A percentile compares a stretch with the other conserved stretches of the same genome.
phyloP scores from a whole-genome alignment of 768 basidiomycete genomes.

The Macrolepiota dolichaula region DNA sequence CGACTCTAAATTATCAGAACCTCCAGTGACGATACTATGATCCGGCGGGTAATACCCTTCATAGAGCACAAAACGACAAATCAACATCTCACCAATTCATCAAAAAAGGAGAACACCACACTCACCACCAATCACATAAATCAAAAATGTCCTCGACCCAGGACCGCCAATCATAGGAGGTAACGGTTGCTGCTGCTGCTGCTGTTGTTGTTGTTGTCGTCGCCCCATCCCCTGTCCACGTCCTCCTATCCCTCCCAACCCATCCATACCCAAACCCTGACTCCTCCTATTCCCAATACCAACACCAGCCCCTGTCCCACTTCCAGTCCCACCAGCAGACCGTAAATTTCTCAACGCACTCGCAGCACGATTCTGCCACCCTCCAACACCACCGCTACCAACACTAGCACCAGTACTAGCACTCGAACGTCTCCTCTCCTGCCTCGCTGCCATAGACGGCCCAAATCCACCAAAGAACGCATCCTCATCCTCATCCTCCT shows the following conservation, averaged over 20 bases:
- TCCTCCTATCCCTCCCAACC: constrained; percentile 16
- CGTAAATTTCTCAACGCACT: constrained; percentile 57
- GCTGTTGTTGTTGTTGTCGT: constrained; percentile 9
- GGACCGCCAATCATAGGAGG: constrained; percentile 16
- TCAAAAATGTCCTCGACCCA: constrained; percentile 75
- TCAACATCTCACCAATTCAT: not conserved
- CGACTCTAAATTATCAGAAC: constrained; percentile 65
- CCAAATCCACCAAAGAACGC: constrained; percentile 6
- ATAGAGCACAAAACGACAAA: constrained; percentile 9
- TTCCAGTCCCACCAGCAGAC: constrained; percentile 21
- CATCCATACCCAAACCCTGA: not conserved
- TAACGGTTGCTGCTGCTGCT: constrained; percentile 14
- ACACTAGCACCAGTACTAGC: too few species aligned
- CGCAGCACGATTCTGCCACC: constrained; percentile 64
- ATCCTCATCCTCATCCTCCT: constrained; percentile 9
- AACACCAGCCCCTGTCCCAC: constrained; percentile 15
- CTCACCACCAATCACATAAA: constrained; percentile 84
- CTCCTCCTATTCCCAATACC: constrained; percentile 5
- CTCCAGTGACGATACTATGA: constrained; percentile 84
- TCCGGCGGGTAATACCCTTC: constrained; percentile 90
- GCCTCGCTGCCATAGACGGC: constrained; percentile 10
- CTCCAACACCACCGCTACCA: constrained; percentile 17
- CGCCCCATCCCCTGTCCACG: constrained; percentile 16
- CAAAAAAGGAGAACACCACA: constrained; percentile 8
- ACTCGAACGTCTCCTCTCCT: not conserved